Evolutionary conservation across 371 early-diverging fungal genomes (phyloP), one percentile per base, ranked within the genome.

Genomic region (Fennellomyces sp.): DNA sequence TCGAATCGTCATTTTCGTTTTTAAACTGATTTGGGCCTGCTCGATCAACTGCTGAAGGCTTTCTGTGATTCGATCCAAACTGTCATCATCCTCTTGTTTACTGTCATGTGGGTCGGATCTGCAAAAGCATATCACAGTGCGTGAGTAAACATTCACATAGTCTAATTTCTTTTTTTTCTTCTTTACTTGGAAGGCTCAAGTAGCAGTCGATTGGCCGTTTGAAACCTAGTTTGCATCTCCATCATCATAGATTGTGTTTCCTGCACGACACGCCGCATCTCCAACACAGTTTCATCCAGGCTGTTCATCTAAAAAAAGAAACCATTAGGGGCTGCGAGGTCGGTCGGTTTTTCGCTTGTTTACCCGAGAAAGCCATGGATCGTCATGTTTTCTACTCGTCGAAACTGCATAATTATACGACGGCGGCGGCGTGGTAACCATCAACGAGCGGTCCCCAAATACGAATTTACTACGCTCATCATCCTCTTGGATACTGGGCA

Each of bases 11-110:
- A 59, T 17, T 15, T 39, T 35, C n/a, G 59, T 31, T 27, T 48
- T 33, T 39, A 59, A 49, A 35, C 59, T 59, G 28, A 52, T 27
- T 52, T 59, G 59, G 3, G 59, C 59, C 41, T 59, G 59, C 5
- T 59, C 59, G 21, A 59, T 59, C 11, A 59, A 38, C 12, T 50
- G 59, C 28, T 51, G 38, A 11, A 59, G 49, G 28, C 51, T 51
- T 29, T 50, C 17, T 8, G 47, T 33, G 2, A 59, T 59, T 5
- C 39, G 23, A 29, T 29, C 51, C 15, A 59, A 38, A 8, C 42
- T 30, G 29, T 36, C 51, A 41, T 28, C 33, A 35, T 31, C 42
- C 10, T 15, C 26, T 2, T 45, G 6, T 6, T 33, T 13, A 13
- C 13, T 13, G 35, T 33, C 35, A 33, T 33, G 8, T 8, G 1